These are phyloP conservation scores for Pseudevernia furfuracea DNA, from an alignment of 495 filamentous ascomycete genomes.

Conservation along the genomic window DNA sequence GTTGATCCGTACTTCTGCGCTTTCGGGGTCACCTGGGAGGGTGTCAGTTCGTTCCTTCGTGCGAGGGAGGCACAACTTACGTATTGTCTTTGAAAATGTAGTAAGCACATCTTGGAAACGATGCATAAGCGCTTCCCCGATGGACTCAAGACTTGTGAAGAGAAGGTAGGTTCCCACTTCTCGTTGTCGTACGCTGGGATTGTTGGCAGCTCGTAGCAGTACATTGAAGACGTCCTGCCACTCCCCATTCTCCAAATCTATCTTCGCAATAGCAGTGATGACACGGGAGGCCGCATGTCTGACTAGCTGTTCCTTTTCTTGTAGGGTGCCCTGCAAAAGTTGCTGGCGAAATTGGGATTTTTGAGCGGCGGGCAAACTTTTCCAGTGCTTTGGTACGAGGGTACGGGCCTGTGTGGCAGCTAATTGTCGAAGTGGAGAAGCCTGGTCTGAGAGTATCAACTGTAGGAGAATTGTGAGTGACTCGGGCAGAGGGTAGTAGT, in stretches of 20 bases:
- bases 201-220: conserved; percentile 64
- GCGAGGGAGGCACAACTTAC: conserved; percentile 17
- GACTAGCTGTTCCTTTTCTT: conserved; percentile 63
- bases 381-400: conserved; percentile 83
- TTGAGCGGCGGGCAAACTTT: conserved; percentile 49
- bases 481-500: conserved; percentile 79
- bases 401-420: conserved; percentile 81
- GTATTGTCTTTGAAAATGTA: conserved; percentile 80
- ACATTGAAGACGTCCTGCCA: conserved; percentile 76
- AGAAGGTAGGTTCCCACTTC: conserved; percentile 90
- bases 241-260: conserved; percentile 78
- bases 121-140: conserved; percentile 70
- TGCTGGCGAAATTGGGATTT: conserved; percentile 73
- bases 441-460: conserved; percentile 66
- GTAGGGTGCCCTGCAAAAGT: conserved; percentile 71
- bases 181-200: conserved; percentile 64
- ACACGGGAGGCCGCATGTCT: conserved; percentile 83
- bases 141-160: conserved; percentile 78
- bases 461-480: conserved; percentile 78
- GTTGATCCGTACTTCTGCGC: conserved; percentile 85
- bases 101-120: conserved; percentile 69
- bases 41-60: neutral
- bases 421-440: conserved; percentile 69
- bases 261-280: conserved; percentile 75
- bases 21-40: conserved; percentile 60